Percentiles rank a stretch among this genome's conserved stretches.
These are phyloP conservation scores for Colletotrichum cuscutae DNA, from an alignment of 2,329 filamentous ascomycete species.

Conservation along the genomic window DNA sequence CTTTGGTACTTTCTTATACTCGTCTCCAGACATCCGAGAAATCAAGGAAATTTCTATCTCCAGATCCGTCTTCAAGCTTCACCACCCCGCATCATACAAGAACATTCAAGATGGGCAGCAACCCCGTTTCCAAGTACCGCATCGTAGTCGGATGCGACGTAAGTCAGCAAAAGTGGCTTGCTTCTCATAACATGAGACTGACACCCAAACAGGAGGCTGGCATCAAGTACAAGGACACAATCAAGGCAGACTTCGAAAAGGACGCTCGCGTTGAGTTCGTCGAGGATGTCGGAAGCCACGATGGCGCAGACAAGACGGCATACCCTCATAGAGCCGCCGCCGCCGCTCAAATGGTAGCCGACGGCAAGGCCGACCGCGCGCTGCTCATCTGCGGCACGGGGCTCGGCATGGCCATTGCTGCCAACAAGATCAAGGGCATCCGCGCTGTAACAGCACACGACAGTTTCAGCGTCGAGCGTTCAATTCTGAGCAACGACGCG, in stretches of 20 bases:
- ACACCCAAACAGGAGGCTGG: conserved; percentile 69
- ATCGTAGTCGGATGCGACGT: conserved; percentile 66
- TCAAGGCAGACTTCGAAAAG: conserved; percentile 77
- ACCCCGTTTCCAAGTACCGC: conserved; percentile 54
- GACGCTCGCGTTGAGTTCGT: conserved; percentile 75
- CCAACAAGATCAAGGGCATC: conserved; percentile 87
- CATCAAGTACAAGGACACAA: conserved; percentile 79
- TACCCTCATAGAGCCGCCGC: conserved; percentile 84
- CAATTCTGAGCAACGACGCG: conserved; percentile 84
- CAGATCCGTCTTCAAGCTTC: neutral
- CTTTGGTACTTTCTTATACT: neutral
- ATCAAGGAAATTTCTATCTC: neutral
- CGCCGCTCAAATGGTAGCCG: conserved; percentile 71
- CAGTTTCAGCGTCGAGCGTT: conserved; percentile 83
- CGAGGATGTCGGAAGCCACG: conserved; percentile 78
- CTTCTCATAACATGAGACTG: neutral
- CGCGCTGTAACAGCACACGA: conserved; percentile 92
- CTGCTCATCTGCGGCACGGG: conserved; percentile 88
- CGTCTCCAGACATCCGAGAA: neutral
- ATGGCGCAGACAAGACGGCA: conserved; percentile 77
- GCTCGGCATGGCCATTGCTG: conserved; percentile 86
- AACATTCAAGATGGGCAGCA: conserved; percentile 23
- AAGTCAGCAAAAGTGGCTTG: conserved; percentile 40
- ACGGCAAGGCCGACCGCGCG: conserved; percentile 78
- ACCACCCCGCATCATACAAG: neutral